These are phyloP conservation scores for Rhynchosporium secalis DNA, from an alignment of 2,329 filamentous ascomycete species.

Conservation along the genomic window DNA sequence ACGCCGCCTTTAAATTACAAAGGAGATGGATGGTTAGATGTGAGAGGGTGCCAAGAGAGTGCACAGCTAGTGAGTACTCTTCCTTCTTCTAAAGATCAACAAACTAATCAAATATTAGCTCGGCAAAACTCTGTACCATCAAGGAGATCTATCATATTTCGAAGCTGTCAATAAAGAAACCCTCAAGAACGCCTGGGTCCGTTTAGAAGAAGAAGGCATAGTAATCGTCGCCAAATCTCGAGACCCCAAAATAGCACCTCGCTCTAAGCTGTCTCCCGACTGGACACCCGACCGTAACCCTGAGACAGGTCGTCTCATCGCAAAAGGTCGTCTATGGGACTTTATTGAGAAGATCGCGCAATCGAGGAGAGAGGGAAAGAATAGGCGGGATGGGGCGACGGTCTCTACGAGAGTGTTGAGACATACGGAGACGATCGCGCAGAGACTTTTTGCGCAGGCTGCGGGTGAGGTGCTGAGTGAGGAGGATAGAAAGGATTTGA, in stretches of 20 bases:
- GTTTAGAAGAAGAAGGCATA: slow-evolving; percentile 90
- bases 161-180: slow-evolving; percentile 99
- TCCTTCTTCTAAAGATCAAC: background rate
- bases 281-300: slow-evolving; percentile 73
- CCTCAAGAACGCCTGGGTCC: slow-evolving; percentile 85
- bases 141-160: slow-evolving; percentile 95
- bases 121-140: slow-evolving; percentile 95
- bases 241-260: slow-evolving; percentile 59
- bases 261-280: slow-evolving; percentile 68
- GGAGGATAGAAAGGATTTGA: slow-evolving; percentile 52
- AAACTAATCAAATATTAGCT: slow-evolving; percentile 53
- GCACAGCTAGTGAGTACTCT: slow-evolving; percentile 69
- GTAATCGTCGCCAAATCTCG: slow-evolving; percentile 70
- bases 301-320: slow-evolving; percentile 58
- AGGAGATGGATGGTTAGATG: slow-evolving; percentile 74
- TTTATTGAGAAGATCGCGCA: slow-evolving; percentile 87
- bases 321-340: slow-evolving; percentile 81
- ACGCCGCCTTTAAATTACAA: slow-evolving; percentile 63
- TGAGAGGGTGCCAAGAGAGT: slow-evolving; percentile 74
- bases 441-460: slow-evolving; percentile 62
- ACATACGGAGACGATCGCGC: slow-evolving; percentile 73
- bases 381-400: slow-evolving; percentile 87
- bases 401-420: slow-evolving; percentile 79
- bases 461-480: slow-evolving; percentile 44
- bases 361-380: slow-evolving; percentile 88